These are phyloP conservation scores for Xylariaceae sp. DNA, from an alignment of 2,329 filamentous ascomycete species.

Conservation along the genomic window DNA sequence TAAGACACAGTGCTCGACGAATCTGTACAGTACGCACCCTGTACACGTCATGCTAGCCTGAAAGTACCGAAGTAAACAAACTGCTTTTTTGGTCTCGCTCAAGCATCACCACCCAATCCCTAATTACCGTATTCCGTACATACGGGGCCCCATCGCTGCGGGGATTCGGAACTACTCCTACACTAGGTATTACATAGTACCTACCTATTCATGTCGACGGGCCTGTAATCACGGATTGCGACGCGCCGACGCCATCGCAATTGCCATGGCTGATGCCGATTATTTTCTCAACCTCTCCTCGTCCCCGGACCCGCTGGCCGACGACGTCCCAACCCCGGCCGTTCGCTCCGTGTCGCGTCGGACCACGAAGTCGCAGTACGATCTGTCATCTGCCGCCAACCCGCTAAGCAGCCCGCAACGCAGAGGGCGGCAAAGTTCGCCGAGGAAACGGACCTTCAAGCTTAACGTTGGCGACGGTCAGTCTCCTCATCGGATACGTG, in stretches of 20 bases:
- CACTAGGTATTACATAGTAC: background rate
- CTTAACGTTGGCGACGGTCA: conserved; percentile 48
- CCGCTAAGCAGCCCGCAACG: conserved; percentile 41
- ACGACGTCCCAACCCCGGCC: conserved; percentile 27
- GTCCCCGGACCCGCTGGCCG: conserved; percentile 34
- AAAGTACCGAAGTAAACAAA: conserved; percentile 30
- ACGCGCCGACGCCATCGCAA: conserved; percentile 16
- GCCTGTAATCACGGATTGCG: background rate
- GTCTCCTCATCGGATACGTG: conserved; percentile 48
- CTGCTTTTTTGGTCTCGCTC: conserved; percentile 23
- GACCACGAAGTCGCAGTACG: conserved; percentile 23
- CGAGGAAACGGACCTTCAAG: conserved; percentile 53
- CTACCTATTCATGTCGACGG: conserved; percentile 9
- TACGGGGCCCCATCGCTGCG: conserved; percentile 1
- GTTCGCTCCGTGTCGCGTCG: conserved; percentile 24
- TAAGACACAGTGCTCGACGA: background rate
- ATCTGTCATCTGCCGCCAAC: conserved; percentile 38
- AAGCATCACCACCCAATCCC: conserved; percentile 10
- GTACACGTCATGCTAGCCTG: conserved; percentile 10
- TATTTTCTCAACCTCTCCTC: conserved; percentile 30
- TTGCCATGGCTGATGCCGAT: conserved; percentile 24
- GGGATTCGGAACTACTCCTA: background rate
- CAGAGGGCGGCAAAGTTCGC: conserved; percentile 39
- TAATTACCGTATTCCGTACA: background rate
- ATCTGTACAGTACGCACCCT: background rate